Conservation (phyloP, 768 basidiomycete species). For the Podaxis sp. region DNA sequence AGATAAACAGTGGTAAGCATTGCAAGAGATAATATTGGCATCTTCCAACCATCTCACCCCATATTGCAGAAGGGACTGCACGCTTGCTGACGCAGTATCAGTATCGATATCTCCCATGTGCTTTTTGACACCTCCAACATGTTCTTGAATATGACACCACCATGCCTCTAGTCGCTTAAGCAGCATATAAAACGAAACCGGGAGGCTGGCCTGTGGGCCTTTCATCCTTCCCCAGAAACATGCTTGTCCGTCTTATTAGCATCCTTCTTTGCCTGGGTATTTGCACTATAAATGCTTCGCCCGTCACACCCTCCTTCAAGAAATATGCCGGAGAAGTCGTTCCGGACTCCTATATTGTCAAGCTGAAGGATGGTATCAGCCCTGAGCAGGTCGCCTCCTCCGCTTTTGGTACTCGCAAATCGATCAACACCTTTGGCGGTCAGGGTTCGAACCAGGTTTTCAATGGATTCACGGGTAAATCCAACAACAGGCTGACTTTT, state of each 20-base stretch:
- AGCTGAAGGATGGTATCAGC: conserved; percentile 14
- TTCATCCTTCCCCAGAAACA: background rate
- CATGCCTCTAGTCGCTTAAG: background rate
- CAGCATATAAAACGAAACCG: background rate
- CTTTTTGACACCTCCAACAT: background rate
- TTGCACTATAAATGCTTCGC: background rate
- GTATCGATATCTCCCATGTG: background rate
- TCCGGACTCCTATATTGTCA: conserved; percentile 17
- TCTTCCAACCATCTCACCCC: background rate
- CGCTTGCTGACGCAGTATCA: background rate
- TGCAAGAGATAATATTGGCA: background rate
- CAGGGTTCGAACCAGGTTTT: background rate
- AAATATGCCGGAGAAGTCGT: conserved; percentile 2
- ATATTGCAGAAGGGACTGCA: background rate
- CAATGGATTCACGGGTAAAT: background rate
- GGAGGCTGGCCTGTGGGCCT: background rate
- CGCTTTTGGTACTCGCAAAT: background rate
- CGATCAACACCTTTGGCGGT: background rate
- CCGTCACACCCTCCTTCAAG: background rate
- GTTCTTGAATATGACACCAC: background rate
- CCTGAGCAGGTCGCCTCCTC: background rate
- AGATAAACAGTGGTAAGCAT: background rate
- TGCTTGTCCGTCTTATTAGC: background rate
- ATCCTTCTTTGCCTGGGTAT: background rate
- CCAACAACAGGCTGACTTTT: background rate